phyloP scores from a whole-genome alignment of 306 rosid genomes.

The Spatholobus suberectus region DNA sequence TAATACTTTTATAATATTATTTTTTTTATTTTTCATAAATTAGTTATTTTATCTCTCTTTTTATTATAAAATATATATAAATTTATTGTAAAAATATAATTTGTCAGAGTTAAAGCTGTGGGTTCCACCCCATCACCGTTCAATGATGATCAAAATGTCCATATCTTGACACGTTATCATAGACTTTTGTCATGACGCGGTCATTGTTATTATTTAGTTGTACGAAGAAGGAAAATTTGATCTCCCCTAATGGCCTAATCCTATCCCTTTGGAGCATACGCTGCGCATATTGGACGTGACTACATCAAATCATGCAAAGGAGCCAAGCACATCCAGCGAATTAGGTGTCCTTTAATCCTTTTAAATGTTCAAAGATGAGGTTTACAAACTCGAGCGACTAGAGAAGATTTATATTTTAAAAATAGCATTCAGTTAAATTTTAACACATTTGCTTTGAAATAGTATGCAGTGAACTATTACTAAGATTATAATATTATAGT shows the following conservation, averaged over 20 bases:
- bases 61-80: too few relatives aligned
- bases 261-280: too few relatives aligned
- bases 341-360: not conserved
- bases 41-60: not conserved
- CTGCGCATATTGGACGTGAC: not conserved
- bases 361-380: not conserved
- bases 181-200: slow-evolving; percentile 8
- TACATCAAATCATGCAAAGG: not conserved
- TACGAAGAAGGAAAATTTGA: not conserved
- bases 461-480: not conserved
- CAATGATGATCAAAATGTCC: slow-evolving; percentile 13
- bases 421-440: not conserved
- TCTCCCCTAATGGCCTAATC: not conserved
- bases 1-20: too few relatives aligned
- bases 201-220: not conserved
- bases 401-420: not conserved
- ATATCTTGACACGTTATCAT: slow-evolving; percentile 20
- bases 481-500: not conserved
- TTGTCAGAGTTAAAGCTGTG: not conserved
- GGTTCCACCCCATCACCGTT: slow-evolving; percentile 29
- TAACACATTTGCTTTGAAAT: not conserved
- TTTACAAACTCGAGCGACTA: not conserved
- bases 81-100: too few relatives aligned
- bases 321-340: not conserved
- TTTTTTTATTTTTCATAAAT: not conserved